These are phyloP conservation scores for Blastobotrys serpentis DNA, from an alignment of 1,139 yeast species.

Conservation along the genomic window DNA sequence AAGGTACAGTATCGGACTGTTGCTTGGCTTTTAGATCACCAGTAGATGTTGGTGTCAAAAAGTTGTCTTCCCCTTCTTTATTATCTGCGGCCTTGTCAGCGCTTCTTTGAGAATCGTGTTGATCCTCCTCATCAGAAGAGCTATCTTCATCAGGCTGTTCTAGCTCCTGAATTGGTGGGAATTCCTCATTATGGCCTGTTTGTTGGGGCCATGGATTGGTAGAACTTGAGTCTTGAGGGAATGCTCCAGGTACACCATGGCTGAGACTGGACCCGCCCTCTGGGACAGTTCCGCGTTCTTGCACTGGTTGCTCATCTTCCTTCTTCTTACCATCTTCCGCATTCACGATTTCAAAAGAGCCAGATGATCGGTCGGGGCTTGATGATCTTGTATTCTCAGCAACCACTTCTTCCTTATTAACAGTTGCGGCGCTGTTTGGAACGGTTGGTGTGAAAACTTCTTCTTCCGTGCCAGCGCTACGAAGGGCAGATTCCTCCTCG, in stretches of 20 bases:
- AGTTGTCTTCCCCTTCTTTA: constrained; percentile 25
- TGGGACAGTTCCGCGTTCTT: constrained; percentile 23
- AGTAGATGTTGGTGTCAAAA: constrained; percentile 24
- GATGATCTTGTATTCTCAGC: constrained; percentile 50
- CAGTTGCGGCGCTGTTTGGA: background rate
- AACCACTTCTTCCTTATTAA: background rate
- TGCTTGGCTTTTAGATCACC: constrained; percentile 7
- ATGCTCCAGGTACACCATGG: constrained; percentile 11
- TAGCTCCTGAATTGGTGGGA: constrained; percentile 70
- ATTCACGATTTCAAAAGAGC: constrained; percentile 38
- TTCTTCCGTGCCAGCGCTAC: background rate
- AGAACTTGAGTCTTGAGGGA: constrained; percentile 17
- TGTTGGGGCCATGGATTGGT: constrained; percentile 17
- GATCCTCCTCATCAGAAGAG: constrained; percentile 44
- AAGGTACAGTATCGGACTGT: background rate
- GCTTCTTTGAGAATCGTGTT: constrained; percentile 31
- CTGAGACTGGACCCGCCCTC: too few relatives aligned
- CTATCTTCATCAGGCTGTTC: constrained; percentile 59
- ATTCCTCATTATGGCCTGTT: constrained; percentile 45
- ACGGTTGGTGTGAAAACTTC: constrained; percentile 7
- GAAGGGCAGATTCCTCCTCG: background rate
- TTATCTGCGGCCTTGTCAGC: constrained; percentile 9
- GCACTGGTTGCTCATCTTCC: constrained; percentile 23
- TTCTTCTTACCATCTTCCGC: constrained; percentile 31
- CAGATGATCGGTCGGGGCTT: constrained; percentile 57